Conservation (phyloP, 345 rosid genomes). For the Tarenaya hassleriana region DNA sequence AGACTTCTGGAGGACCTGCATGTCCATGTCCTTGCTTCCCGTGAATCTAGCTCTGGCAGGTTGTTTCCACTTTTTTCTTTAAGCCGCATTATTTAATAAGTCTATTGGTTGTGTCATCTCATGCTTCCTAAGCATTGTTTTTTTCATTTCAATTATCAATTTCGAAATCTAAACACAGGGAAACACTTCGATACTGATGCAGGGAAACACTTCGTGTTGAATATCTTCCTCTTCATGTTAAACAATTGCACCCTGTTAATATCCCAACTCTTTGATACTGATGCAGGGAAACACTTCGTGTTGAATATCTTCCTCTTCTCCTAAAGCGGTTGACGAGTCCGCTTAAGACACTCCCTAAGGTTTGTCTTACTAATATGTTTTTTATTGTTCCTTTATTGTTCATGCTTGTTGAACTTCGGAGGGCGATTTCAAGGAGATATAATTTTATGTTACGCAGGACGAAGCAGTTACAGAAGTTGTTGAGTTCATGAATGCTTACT, state of each 20-base stretch:
- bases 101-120: no score
- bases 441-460: constrained; percentile 49
- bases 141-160: no score
- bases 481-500: constrained; percentile 83
- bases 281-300: constrained; percentile 68
- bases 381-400: constrained; percentile 1
- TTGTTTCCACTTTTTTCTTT: constrained; percentile 24
- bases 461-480: constrained; percentile 85
- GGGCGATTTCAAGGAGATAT: no score
- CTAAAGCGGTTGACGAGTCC: constrained; percentile 70
- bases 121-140: no score
- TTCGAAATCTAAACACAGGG: not conserved
- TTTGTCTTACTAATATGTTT: constrained; percentile 23
- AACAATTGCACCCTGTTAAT: constrained; percentile 1
- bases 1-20: constrained; percentile 93
- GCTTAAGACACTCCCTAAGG: constrained; percentile 77
- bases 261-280: constrained; percentile 14
- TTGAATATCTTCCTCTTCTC: constrained; percentile 65
- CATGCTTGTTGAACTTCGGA: no score
- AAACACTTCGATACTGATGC: constrained; percentile 22
- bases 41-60: constrained; percentile 82
- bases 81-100: no score
- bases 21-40: constrained; percentile 88
- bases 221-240: constrained; percentile 37
- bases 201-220: constrained; percentile 82